Percentiles rank a stretch among this genome's conserved stretches.
Evolutionary conservation across 1,139 yeast species (phyloP).

Genomic region (Suhomyces choctaworum): DNA sequence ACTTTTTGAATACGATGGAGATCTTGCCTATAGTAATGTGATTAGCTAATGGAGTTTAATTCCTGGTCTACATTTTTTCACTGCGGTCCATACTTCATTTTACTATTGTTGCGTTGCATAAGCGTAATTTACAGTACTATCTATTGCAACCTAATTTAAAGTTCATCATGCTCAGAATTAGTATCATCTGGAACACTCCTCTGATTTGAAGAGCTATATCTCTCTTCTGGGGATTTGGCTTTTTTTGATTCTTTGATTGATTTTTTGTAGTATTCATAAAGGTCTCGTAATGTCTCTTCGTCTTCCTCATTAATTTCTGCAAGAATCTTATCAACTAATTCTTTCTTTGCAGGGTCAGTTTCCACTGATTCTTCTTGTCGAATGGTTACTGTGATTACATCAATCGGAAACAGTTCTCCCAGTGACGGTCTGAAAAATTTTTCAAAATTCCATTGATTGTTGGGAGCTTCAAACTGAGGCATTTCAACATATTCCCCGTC

Average conservation of each 20-base stretch:
- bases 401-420: background rate
- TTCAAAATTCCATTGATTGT: conserved; percentile 31
- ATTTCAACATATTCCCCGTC: conserved; percentile 29
- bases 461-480: conserved; percentile 24
- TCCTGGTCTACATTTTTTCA: too few relatives aligned
- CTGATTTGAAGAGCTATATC: too few relatives aligned
- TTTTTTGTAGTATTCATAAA: conserved; percentile 2
- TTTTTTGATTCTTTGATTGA: background rate
- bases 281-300: conserved; percentile 1
- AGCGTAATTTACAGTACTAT: too few relatives aligned
- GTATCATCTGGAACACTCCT: too few relatives aligned
- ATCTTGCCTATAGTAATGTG: too few relatives aligned
- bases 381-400: background rate
- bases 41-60: too few relatives aligned
- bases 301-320: conserved; percentile 4
- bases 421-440: conserved; percentile 14
- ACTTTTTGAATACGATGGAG: too few relatives aligned
- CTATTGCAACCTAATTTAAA: too few relatives aligned
- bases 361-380: background rate
- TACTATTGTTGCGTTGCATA: too few relatives aligned
- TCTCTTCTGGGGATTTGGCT: background rate
- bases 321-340: conserved; percentile 4
- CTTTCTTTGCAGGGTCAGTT: background rate
- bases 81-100: too few relatives aligned
- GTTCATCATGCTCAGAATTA: conserved; percentile 1